Evolutionary conservation across 176 grass and related monocot genomes (phyloP), one percentile per base, ranked within the genome.

Genomic region (Metroxylon sagu): DNA sequence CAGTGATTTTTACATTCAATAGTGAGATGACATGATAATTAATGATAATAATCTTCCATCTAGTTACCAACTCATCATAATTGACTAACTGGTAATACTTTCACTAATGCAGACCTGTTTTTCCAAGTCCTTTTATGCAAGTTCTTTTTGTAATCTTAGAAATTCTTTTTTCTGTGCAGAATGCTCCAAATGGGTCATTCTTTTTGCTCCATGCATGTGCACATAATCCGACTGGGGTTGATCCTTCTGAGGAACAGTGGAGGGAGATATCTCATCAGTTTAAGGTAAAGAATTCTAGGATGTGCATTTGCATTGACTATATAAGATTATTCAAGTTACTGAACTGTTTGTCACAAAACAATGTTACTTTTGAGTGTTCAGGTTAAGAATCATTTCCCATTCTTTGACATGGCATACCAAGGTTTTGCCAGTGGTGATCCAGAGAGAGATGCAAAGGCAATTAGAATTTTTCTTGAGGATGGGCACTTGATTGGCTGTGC

Each of bases 351-450:
- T 43, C 35, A 14, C 35, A 43, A 43, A 43, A 43, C 35, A 43
- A 43, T 43, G 35, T 10, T 43, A 43, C 35, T 43, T 43, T 43
- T 14, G 35, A 23, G 35, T 43, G 35, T 43, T 43, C 35, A 98
- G 84, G 71, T 69, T 39, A 98, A 98, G 68, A 88, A 85, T 19
- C 93, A 98, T 82, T 98, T 98, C 68, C 87, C 93, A 54, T 92
- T 98, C 61, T 98, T 98, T 88, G 93, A 98, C 66, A 98, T 98
- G 93, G 87, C 93, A 49, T 98, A 92, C 74, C 93, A 98, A 98
- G 87, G 93, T 58, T 98, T 98, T 88, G 93, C 93, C 39, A 98
- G 79, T 3, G 93, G 87, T 63, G 81, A 98, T 75, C 81, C 87
- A 68, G 87, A 92, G 60, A 91, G 78, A 81, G 87, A 97, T 87